Evolutionary conservation across 2,329 filamentous ascomycete genomes (phyloP), one percentile per base, ranked within the genome.

Genomic region (Neopestalotiopsis rosae): DNA sequence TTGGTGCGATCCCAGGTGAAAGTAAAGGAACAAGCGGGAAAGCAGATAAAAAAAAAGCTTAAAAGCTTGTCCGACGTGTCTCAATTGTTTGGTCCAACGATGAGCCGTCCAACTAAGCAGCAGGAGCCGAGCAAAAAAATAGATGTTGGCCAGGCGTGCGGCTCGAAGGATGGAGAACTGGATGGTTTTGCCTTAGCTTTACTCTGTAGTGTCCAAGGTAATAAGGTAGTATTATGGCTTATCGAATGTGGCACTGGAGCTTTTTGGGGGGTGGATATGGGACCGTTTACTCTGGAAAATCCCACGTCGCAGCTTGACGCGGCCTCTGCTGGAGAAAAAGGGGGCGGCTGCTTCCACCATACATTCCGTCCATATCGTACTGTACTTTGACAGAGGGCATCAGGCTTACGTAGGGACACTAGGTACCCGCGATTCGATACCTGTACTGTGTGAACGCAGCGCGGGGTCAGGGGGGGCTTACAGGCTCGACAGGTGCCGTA

Each of bases 271-370:
- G 20, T 57, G 17, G 24, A 28, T 28, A 28, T 28, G 17, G 17
- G 45, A n/a, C 20, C 45, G 14, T 52, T 20, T 52, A 17, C 45
- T 52, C 9, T 45, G 42, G 63, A 66, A 66, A 66, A 66, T 66
- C 63, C 63, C 63, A 66, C 63, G 63, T 66, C 63, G 61, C 61
- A 64, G n/a, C 28, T 64, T 45, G 61, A 64, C 61, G 61, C 61
- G 63, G 63, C 63, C n/a, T 66, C 24, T 20, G 20, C 52, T 28
- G 40, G 63, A 66, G 32, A 57, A 63, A 63, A 58, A 58, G 40
- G 63, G 63, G 63, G 63, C 42, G 28, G 13, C 28, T 34, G 40
- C 45, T 52, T 52, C 45, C 17, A n/a, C 9, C 45, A 52, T 24
- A 52, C 45, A 52, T 14, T 49, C 4, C 42, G 17, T 17, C 45